Evolutionary conservation across 208 protist species (phyloP).

Genomic region (Crithidia expoeki): DNA sequence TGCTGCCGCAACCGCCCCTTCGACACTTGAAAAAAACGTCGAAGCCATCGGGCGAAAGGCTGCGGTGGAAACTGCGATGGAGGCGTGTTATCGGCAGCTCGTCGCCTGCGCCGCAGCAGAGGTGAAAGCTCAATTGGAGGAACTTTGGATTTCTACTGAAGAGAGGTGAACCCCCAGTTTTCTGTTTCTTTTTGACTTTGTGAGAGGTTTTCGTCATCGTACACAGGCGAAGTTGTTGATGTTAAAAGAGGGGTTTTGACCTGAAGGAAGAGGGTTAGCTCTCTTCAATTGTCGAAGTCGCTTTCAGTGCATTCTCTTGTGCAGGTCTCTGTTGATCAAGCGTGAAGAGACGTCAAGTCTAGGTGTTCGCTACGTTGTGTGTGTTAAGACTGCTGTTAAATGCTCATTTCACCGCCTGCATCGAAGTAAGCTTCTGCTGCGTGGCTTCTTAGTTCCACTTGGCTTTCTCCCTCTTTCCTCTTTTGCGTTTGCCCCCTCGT

Average conservation of each 20-base stretch:
- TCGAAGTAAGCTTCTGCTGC: no score
- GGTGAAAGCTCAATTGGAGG: slow-evolving; percentile 1
- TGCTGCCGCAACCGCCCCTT: neutral
- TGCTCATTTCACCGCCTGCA: no score
- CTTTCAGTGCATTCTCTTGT: no score
- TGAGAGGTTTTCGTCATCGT: no score
- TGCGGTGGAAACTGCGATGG: slow-evolving; percentile 1
- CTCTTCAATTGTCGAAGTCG: no score
- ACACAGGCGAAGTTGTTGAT: no score
- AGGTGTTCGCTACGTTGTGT: no score
- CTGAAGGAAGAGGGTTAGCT: no score
- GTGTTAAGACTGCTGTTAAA: no score
- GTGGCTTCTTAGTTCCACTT: neutral
- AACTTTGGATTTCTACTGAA: slow-evolving; percentile 8
- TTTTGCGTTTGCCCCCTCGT: neutral
- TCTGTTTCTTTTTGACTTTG: neutral
- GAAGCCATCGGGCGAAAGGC: neutral
- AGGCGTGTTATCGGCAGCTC: slow-evolving; percentile 9
- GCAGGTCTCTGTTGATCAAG: no score
- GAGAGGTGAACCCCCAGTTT: slow-evolving; percentile 9
- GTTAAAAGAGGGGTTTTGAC: no score
- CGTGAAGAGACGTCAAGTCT: no score
- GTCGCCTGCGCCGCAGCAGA: slow-evolving; percentile 7
- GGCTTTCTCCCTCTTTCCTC: slow-evolving; percentile 13
- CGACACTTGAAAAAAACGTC: neutral